Conservation (phyloP, 257 asterid genomes). For the Solanum rostratum region DNA sequence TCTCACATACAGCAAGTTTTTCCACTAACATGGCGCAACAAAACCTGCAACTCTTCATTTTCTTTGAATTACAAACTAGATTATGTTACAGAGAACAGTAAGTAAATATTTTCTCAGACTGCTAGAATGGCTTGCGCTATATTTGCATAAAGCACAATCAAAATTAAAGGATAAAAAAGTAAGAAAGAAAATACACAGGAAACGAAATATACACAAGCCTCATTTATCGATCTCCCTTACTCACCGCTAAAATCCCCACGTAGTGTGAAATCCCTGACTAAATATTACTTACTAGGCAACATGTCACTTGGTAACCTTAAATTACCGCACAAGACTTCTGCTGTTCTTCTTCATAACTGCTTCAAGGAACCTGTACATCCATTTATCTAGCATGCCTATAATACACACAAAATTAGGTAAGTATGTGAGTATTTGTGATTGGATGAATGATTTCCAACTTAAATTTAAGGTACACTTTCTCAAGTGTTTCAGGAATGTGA, state of each 20-base stretch:
- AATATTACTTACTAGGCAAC: background rate
- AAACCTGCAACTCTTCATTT: background rate
- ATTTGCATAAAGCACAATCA: background rate
- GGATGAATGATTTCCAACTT: background rate
- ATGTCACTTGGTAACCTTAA: background rate
- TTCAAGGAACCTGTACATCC: constrained; percentile 80
- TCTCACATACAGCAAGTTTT: background rate
- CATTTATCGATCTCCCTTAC: background rate
- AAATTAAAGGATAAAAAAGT: background rate
- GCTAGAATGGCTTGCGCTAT: background rate
- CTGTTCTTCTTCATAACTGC: constrained; percentile 50
- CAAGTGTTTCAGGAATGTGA: background rate
- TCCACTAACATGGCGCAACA: background rate
- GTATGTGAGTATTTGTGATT: background rate
- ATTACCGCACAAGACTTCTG: constrained; percentile 42
- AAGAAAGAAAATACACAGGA: background rate
- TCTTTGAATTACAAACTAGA: background rate
- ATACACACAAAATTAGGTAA: background rate
- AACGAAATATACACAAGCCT: background rate
- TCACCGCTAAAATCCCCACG: background rate
- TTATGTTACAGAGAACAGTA: background rate
- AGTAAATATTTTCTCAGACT: background rate
- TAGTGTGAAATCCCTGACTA: background rate
- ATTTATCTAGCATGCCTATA: constrained; percentile 91
- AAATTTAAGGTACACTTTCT: background rate